These are phyloP conservation scores for Mayamaea pseudoterrestris DNA, from an alignment of 108 stramenopile species.

Conservation along the genomic window DNA sequence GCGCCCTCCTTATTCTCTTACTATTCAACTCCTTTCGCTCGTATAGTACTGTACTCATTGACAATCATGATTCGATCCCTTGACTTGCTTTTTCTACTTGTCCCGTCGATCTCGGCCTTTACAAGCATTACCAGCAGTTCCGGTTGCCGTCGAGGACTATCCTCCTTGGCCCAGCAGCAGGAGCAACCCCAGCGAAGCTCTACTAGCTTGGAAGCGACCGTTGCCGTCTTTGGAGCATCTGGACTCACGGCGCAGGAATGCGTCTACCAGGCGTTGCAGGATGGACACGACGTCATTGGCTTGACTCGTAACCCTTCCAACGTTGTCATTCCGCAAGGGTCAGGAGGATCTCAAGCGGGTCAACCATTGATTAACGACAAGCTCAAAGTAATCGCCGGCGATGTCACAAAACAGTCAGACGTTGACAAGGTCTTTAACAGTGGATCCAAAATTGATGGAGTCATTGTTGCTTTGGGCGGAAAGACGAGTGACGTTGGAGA, in stretches of 20 bases:
- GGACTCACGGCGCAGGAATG: slow-evolving; percentile 79
- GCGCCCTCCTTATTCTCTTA: too few species aligned
- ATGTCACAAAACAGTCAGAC: slow-evolving; percentile 72
- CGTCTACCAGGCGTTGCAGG: slow-evolving; percentile 75
- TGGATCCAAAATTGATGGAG: slow-evolving; percentile 66
- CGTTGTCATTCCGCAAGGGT: slow-evolving; percentile 63
- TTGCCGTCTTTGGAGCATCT: slow-evolving; percentile 86
- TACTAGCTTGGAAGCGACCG: too few species aligned
- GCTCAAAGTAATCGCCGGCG: slow-evolving; percentile 72
- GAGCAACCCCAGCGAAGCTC: too few species aligned
- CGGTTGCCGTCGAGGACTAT: too few species aligned
- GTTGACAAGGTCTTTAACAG: slow-evolving; percentile 82
- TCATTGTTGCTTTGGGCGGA: slow-evolving; percentile 91
- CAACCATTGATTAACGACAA: slow-evolving; percentile 52
- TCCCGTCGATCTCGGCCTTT: too few species aligned
- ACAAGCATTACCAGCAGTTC: too few species aligned
- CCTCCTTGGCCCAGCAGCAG: too few species aligned
- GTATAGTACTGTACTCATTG: too few species aligned
- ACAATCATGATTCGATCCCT: too few species aligned
- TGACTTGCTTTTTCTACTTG: too few species aligned
- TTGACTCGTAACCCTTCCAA: slow-evolving; percentile 77
- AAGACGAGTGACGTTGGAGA: slow-evolving; percentile 90
- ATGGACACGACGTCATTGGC: slow-evolving; percentile 79
- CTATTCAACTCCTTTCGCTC: too few species aligned
- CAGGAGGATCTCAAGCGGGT: slow-evolving; percentile 66